A percentile compares a stretch with the other conserved stretches of the same genome.
These are phyloP conservation scores for Clausena lansium DNA, from an alignment of 345 rosid species.

Conservation along the genomic window DNA sequence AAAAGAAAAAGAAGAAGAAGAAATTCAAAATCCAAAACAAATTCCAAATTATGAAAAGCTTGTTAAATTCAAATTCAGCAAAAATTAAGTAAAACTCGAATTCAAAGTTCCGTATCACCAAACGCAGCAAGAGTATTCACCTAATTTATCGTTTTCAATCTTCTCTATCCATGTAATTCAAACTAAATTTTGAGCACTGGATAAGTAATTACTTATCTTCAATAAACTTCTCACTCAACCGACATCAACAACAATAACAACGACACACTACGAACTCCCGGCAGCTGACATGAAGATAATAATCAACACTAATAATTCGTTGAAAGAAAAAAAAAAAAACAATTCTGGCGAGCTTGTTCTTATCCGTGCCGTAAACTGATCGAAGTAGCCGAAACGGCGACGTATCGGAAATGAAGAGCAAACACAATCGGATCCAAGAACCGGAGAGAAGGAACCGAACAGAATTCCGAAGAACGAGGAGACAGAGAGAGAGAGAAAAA, in stretches of 20 bases:
- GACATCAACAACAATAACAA: background rate
- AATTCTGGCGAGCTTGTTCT: background rate
- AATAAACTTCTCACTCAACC: background rate
- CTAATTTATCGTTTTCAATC: background rate
- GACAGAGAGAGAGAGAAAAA: background rate
- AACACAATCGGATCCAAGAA: conserved; percentile 6
- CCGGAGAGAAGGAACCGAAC: background rate
- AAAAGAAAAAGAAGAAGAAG: background rate
- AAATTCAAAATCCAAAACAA: too few species aligned
- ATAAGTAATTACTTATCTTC: background rate
- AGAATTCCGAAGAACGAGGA: conserved; percentile 13
- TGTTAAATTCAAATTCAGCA: background rate
- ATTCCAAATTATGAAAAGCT: background rate
- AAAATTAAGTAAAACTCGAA: background rate
- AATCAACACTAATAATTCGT: background rate
- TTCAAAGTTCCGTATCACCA: background rate
- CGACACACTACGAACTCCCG: background rate
- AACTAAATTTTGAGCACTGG: background rate
- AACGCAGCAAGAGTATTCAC: background rate
- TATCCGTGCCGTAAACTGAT: background rate
- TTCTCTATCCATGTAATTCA: background rate
- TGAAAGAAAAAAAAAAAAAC: too few species aligned
- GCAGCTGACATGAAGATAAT: background rate
- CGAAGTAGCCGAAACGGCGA: background rate
- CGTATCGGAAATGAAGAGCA: background rate